A percentile compares a stretch with the other conserved stretches of the same genome.
phyloP scores from a whole-genome alignment of 2,329 filamentous ascomycete species.

The Penicillium sp. region DNA sequence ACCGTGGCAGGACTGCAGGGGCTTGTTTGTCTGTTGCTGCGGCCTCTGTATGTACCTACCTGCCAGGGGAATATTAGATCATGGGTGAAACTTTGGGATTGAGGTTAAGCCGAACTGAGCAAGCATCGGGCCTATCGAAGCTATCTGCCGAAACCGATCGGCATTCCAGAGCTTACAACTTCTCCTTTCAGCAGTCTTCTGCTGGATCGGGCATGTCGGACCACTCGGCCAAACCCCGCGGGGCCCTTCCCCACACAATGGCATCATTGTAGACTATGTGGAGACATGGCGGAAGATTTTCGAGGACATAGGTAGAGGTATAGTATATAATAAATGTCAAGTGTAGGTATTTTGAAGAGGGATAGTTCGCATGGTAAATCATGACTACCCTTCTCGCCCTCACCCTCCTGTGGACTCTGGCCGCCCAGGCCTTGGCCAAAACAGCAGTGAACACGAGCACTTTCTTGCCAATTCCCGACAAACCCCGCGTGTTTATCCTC shows the following conservation, averaged over 20 bases:
- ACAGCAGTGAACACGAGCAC: slow-evolving; percentile 4
- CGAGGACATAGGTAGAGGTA: background rate
- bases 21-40: too few species aligned
- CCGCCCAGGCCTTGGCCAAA: slow-evolving; percentile 6
- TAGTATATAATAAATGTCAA: background rate
- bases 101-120: background rate
- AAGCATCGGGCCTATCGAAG: background rate
- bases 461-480: slow-evolving; percentile 8
- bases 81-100: background rate
- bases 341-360: background rate
- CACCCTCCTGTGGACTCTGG: slow-evolving; percentile 9
- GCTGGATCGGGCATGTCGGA: slow-evolving; percentile 1
- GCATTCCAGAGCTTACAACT: slow-evolving; percentile 6
- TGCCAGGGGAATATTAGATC: too few species aligned
- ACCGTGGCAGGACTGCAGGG: too few species aligned
- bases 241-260: slow-evolving; percentile 4
- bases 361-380: background rate
- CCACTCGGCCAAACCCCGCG: slow-evolving; percentile 2
- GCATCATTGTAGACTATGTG: background rate
- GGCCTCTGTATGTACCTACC: too few species aligned
- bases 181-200: background rate
- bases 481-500: slow-evolving; percentile 12
- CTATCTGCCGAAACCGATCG: background rate
- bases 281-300: background rate
- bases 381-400: slow-evolving; percentile 5